Conservation (phyloP, 176 grass and related monocot species). For the Themeda triandra region DNA sequence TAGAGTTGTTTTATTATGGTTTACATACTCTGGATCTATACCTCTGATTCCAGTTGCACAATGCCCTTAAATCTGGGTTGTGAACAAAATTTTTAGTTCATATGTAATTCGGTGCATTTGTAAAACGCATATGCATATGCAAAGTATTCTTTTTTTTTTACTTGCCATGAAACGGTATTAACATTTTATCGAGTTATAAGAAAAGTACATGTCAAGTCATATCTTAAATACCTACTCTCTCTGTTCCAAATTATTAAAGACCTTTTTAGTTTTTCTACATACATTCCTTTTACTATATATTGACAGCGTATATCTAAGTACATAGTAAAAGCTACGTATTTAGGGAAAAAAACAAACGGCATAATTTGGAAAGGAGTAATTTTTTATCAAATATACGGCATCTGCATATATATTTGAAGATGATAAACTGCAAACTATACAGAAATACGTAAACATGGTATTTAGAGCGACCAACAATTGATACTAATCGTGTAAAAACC, state of each 20-base stretch:
- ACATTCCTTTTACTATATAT: neutral
- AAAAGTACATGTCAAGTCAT: neutral
- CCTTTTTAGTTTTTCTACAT: neutral
- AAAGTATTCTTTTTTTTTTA: neutral
- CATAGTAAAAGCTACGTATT: neutral
- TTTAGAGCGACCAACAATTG: neutral
- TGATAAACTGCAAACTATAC: neutral
- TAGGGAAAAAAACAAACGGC: neutral
- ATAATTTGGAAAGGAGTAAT: neutral
- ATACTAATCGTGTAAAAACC: neutral
- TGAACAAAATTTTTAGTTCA: neutral
- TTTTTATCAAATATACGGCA: neutral
- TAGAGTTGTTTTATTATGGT: neutral
- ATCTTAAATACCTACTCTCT: neutral
- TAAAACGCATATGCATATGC: neutral
- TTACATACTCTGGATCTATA: neutral
- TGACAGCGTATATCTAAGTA: neutral
- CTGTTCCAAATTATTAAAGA: neutral
- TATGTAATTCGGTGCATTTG: neutral
- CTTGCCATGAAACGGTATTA: neutral
- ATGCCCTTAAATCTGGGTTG: neutral
- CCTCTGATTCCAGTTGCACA: neutral
- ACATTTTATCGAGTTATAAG: neutral
- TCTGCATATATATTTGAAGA: neutral
- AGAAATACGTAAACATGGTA: neutral